Conservation (phyloP, 1,139 yeast species). For the Blastobotrys capitulatus region DNA sequence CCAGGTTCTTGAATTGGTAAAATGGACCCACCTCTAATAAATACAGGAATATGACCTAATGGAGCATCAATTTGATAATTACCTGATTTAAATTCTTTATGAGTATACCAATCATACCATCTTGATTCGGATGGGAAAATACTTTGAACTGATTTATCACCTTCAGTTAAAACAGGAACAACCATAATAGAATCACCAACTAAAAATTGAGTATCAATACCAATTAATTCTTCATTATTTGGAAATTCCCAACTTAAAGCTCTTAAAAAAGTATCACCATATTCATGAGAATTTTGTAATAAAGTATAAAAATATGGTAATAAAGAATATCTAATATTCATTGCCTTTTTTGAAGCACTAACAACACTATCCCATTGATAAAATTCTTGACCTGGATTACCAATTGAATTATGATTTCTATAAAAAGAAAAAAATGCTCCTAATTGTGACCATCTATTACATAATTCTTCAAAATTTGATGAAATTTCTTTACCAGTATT, state of each 20-base stretch:
- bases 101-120: slow-evolving; percentile 38
- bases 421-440: slow-evolving; percentile 20
- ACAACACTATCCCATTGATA: slow-evolving; percentile 17
- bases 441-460: slow-evolving; percentile 21
- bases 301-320: slow-evolving; percentile 21
- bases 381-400: slow-evolving; percentile 16
- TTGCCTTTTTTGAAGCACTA: slow-evolving; percentile 16
- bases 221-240: slow-evolving; percentile 11
- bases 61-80: slow-evolving; percentile 18
- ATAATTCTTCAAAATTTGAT: slow-evolving; percentile 18
- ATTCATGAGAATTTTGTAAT: slow-evolving; percentile 14
- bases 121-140: slow-evolving; percentile 17
- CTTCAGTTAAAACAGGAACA: slow-evolving; percentile 18
- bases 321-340: slow-evolving; percentile 17
- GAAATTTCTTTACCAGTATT: not conserved
- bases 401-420: slow-evolving; percentile 19
- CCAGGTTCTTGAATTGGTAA: slow-evolving; percentile 32
- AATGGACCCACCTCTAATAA: slow-evolving; percentile 18
- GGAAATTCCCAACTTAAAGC: slow-evolving; percentile 22
- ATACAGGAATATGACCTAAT: slow-evolving; percentile 20
- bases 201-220: slow-evolving; percentile 17
- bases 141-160: slow-evolving; percentile 19
- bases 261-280: slow-evolving; percentile 18
- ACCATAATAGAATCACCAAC: slow-evolving; percentile 20
- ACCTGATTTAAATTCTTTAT: slow-evolving; percentile 24